Conservation (phyloP, 2,329 filamentous ascomycete genomes). For the Elsinoe fawcettii region DNA sequence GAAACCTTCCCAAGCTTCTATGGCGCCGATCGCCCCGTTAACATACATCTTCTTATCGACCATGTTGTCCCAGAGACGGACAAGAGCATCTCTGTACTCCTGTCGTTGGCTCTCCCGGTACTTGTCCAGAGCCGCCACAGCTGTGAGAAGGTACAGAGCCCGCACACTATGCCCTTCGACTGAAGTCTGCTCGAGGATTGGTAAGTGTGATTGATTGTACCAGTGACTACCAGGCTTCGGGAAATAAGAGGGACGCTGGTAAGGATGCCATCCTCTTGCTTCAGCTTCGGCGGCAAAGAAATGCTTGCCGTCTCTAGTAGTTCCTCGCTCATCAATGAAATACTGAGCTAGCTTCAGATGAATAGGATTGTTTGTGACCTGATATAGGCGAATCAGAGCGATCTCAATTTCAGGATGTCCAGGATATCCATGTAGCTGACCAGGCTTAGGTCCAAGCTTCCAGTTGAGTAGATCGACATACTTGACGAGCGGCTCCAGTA, state of each 20-base stretch:
- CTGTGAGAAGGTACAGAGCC: constrained; percentile 54
- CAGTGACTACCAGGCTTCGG: constrained; percentile 35
- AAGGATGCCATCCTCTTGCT: constrained; percentile 42
- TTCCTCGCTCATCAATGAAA: constrained; percentile 53
- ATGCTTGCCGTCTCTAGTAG: constrained; percentile 41
- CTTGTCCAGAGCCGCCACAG: constrained; percentile 48
- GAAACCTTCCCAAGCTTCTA: constrained; percentile 55
- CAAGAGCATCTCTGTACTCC: constrained; percentile 32
- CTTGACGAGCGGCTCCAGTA: constrained; percentile 48
- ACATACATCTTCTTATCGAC: constrained; percentile 54
- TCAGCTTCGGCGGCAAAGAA: constrained; percentile 51
- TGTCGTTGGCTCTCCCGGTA: constrained; percentile 26
- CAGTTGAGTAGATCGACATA: constrained; percentile 48
- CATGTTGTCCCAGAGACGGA: constrained; percentile 53
- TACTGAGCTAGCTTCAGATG: constrained; percentile 45
- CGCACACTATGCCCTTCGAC: constrained; percentile 55
- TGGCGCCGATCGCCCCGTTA: constrained; percentile 53
- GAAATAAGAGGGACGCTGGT: constrained; percentile 42
- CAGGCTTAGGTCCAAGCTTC: constrained; percentile 44
- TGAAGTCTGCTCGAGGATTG: constrained; percentile 46
- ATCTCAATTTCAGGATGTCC: constrained; percentile 52
- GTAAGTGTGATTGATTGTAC: constrained; percentile 52
- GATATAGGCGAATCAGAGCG: constrained; percentile 40
- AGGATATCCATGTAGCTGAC: constrained; percentile 52
- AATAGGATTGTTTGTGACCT: constrained; percentile 32